Conservation (phyloP, 2,329 filamentous ascomycete genomes). For the Juglanconis sp. region DNA sequence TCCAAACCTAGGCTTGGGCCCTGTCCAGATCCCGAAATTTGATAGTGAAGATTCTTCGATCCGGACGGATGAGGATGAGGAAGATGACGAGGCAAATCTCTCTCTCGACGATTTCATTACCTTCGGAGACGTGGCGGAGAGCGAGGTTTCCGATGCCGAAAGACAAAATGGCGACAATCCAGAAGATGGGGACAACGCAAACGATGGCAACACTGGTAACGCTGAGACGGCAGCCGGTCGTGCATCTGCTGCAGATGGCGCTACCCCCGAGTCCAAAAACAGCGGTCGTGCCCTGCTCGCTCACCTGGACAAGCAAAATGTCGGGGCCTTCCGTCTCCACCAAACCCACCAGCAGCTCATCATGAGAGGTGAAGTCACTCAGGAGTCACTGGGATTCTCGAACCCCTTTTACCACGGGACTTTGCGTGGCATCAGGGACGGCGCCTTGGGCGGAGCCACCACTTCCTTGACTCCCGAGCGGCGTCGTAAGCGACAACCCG, state of each 20-base stretch:
- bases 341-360: slow-evolving; percentile 62
- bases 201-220: slow-evolving; percentile 43
- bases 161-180: slow-evolving; percentile 46
- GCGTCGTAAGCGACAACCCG: slow-evolving; percentile 49
- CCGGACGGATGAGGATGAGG: slow-evolving; percentile 40
- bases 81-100: slow-evolving; percentile 62
- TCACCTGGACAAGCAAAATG: slow-evolving; percentile 67
- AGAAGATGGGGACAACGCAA: slow-evolving; percentile 12
- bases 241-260: slow-evolving; percentile 37
- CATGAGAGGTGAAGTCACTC: slow-evolving; percentile 56
- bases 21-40: slow-evolving; percentile 44
- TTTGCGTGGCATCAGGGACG: slow-evolving; percentile 61
- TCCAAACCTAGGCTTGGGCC: slow-evolving; percentile 66
- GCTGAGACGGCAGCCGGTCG: slow-evolving; percentile 50
- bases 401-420: slow-evolving; percentile 58
- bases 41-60: slow-evolving; percentile 44
- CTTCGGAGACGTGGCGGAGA: slow-evolving; percentile 43
- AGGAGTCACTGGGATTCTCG: slow-evolving; percentile 61
- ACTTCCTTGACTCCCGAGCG: slow-evolving; percentile 67
- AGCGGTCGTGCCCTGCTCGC: slow-evolving; percentile 52
- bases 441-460: slow-evolving; percentile 62
- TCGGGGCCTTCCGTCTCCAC: slow-evolving; percentile 74
- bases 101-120: slow-evolving; percentile 72
- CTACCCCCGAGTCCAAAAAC: slow-evolving; percentile 41
- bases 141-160: slow-evolving; percentile 58